Conservation (phyloP, 2,329 filamentous ascomycete genomes). For the Xylaria sp. region DNA sequence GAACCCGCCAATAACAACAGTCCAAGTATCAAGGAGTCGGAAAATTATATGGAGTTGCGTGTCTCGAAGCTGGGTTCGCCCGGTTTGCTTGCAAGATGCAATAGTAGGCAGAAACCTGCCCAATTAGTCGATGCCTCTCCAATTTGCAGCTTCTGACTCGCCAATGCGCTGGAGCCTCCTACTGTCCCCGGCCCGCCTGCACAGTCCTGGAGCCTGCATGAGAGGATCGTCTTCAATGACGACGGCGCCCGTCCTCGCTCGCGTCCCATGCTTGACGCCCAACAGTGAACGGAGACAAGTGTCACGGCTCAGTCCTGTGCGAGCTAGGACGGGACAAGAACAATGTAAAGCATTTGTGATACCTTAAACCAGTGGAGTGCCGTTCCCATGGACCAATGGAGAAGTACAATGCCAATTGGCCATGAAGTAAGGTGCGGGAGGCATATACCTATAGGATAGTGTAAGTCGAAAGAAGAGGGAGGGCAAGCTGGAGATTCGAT, state of each 20-base stretch:
- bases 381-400: conserved; percentile 35
- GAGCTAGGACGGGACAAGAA: conserved; percentile 14
- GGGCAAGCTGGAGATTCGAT: conserved; percentile 1
- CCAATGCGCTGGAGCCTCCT: conserved; percentile 23
- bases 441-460: too few relatives aligned
- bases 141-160: conserved; percentile 22
- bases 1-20: conserved; percentile 19
- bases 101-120: not conserved
- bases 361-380: conserved; percentile 28
- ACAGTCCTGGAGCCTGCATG: conserved; percentile 13
- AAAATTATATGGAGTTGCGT: conserved; percentile 12
- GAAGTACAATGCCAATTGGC: conserved; percentile 38
- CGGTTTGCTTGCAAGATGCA: conserved; percentile 9
- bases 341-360: conserved; percentile 30
- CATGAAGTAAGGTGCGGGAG: not conserved
- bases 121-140: conserved; percentile 4
- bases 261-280: conserved; percentile 38
- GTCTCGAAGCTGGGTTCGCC: conserved; percentile 17
- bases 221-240: conserved; percentile 9
- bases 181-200: conserved; percentile 3
- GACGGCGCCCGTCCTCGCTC: conserved; percentile 13
- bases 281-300: conserved; percentile 28
- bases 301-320: not conserved
- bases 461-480: conserved; percentile 13
- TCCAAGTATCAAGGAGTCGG: conserved; percentile 20